Evolutionary conservation across 2,329 filamentous ascomycete species (phyloP), one percentile per base, ranked within the genome.

Genomic region (Aspergillus clavatus): DNA sequence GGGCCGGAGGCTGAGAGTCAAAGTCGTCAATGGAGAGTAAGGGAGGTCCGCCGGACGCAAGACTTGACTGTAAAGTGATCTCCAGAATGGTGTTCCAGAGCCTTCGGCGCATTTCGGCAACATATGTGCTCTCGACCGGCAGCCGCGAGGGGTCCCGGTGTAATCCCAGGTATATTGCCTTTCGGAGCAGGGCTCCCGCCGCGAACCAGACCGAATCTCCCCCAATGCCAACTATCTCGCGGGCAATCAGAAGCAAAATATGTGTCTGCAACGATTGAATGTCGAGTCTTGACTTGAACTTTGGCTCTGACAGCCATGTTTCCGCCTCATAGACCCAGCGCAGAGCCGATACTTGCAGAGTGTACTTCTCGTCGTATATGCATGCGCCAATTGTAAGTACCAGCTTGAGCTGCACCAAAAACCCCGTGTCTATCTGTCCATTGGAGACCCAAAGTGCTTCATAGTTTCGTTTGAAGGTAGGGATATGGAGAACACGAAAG

Each of bases 321-420:
- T 79, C 75, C 0, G 74, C 79, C 49, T 81, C 78, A 43, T 78
- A 76, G 0, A 82, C 63, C 80, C 80, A 84, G 22, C 62, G 68
- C 2, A 74, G 62, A 0, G 80, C 79, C 0, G 66, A 68, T 0
- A 59, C 21, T 1, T 78, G 72, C 27, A 81, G 52, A 0, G 75
- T 75, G 45, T 78, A 81, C 0, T 61, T 48, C 0, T 75, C 69
- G 41, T 82, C 76, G 45, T 78, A 73, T 0, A 67, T 65, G 0
- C 67, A 58, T 0, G 78, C 71, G 0, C 80, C 81, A 14, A 83
- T 73, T 0, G 81, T 78, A 3, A 83, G 60, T 0, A 82, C 71
- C 0, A 84, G 63, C 51, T 82, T 81, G 2, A 83, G 50, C 37
- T 79, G 79, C 11, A 81, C 67, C 1, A 80, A 39, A 40, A 82